Base-by-base conservation (phyloP, 208 protist species). In the Plasmodiophora brassicae region DNA sequence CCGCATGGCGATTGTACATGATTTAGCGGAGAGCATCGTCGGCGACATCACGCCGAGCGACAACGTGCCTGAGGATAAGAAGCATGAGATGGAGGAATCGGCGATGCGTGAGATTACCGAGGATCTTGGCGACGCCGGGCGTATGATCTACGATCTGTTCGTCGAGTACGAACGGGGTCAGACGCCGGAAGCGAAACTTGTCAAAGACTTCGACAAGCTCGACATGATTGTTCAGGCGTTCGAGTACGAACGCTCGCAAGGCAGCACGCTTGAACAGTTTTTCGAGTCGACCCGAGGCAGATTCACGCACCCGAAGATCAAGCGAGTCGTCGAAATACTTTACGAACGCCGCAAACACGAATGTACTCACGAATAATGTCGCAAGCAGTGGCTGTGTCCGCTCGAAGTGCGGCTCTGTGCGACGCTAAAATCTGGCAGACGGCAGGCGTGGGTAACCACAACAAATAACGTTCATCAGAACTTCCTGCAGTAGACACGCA, bases 141-240 rank as follows among this genome's bases (percentile, higher is more conserved):
- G 1, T 54, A 25, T 14, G 50, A 86, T 86, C 1, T 5, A 5
- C 28, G 14, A 86, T 28, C 50, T 86, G 1, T 86, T 25, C 28
- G 43, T 54, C 20, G 84, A 86, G 50, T 86, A 71, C 43, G 5
- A 54, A 57, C 14, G 43, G n/a, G 46, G 14, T 44, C 10, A 86
- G 25, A 86, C 84, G 43, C 10, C 45, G 44, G 84, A 86, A 57
- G 84, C 84, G 14, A n/a, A 57, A 86, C 25, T 57, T 65, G 84
- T 86, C 25, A 86, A 65, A 57, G 84, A 86, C 43, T 14, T 86
- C 25, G 84, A 86, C n/a, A 86, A 86, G n/a, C 5, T 86, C 25
- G 84, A 86, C 28, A 86, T 86, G 84, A 5, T 86, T 54, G 41
- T 78, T 78, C 65, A 78, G 65, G 65, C 65, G 32, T 78, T 78